Evolutionary conservation across 306 rosid genomes (phyloP), one percentile per base, ranked within the genome.

Genomic region (Cicer yamashitae): DNA sequence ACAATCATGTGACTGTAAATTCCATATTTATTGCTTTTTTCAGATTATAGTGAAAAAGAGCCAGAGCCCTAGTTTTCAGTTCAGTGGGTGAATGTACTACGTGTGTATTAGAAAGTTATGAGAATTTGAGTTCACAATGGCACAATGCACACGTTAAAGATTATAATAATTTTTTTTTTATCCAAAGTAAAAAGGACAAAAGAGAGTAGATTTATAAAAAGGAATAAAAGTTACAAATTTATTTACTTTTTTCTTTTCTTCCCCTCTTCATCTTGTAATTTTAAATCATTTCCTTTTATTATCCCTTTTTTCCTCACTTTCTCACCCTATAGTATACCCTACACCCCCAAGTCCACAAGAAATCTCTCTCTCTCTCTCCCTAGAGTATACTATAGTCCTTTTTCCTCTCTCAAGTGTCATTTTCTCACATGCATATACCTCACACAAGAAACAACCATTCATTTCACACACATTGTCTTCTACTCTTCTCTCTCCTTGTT

Each of bases 391-490:
- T 10, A 20, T 22, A 57, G 67, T 76, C 74, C 78, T 10, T 10
- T 39, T 60, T 66, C 53, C 7, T 66, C 10, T 18, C 88, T 89
- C 85, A 87, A 92, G 92, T 92, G 99, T 94, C 97, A 90, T 92
- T 90, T 87, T 92, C 97, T 87, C 96, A 76, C 96, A 85, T 30
- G 37, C 37, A 30, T 84, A 94, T 86, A 86, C 97, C 89, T 92
- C 94, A 82, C 96, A 86, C 94, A 89, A 88, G 92, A 89, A 87
- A 91, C 92, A 90, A 70, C 96, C 56, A 41, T 67, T 67, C 93
- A 90, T 11, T 91, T 91, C 96, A 91, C 94, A 91, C 84, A 86
- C 84, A 89, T 90, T 88, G 93, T 82, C 89, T 81, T 85, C 80
- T 87, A 30, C 82, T 70, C 44, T 52, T 52, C 74, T 61, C 77